phyloP scores from a whole-genome alignment of 2,329 filamentous ascomycete species.

The Xylariaceae sp. region DNA sequence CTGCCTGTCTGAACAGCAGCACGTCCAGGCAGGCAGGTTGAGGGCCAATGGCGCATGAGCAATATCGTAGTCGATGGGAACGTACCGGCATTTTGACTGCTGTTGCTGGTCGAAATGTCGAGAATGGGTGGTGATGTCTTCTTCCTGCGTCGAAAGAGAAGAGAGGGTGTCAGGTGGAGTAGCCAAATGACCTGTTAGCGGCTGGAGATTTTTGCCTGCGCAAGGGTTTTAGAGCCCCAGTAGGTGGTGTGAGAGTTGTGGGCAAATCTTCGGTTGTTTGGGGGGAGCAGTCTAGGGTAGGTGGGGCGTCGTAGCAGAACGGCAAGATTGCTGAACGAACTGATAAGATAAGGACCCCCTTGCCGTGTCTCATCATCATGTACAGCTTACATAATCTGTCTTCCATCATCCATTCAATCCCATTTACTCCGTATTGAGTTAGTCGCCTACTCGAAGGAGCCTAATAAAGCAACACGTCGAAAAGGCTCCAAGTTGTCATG shows the following conservation, averaged over 20 bases:
- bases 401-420: no score
- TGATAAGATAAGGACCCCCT: no score
- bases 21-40: no score
- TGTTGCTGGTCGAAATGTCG: constrained; percentile 35
- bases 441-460: no score
- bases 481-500: no score
- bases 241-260: constrained; percentile 21
- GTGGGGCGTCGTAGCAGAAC: no score
- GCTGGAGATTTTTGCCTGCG: constrained; percentile 25
- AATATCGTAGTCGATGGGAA: constrained; percentile 8
- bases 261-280: constrained; percentile 21
- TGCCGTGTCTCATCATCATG: no score
- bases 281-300: background rate
- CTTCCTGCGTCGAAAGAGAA: constrained; percentile 6
- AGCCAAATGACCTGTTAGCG: constrained; percentile 17
- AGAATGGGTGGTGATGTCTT: constrained; percentile 29
- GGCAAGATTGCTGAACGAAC: no score
- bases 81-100: constrained; percentile 41
- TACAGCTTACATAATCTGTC: no score
- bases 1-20: background rate
- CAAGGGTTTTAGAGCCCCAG: constrained; percentile 32
- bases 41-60: background rate
- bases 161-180: constrained; percentile 22
- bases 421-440: no score
- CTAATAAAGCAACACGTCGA: no score